Evolutionary conservation across 2,329 filamentous ascomycete species (phyloP), one percentile per base, ranked within the genome.

Genomic region (Cercospora brassicicola): DNA sequence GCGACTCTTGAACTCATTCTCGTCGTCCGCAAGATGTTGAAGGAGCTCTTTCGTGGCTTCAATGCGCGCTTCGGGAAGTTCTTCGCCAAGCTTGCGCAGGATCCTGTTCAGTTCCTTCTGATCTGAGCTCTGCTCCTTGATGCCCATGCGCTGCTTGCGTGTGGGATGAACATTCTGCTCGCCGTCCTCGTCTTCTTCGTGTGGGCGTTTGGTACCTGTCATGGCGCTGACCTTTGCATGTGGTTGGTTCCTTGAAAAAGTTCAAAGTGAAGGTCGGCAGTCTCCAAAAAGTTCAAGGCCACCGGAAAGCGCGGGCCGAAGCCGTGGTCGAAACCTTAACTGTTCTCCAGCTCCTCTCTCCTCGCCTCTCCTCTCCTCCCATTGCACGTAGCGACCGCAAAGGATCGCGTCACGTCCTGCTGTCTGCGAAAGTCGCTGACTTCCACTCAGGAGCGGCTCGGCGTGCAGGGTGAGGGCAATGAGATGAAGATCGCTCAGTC

Each of bases 41-140:
- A 84, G 77, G 26, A 85, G 75, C 26, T 81, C 77, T 69, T 80
- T 81, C 9, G 83, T 82, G 61, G 83, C 83, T 64, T 81, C 77
- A 33, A 83, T 73, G 56, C 83, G 79, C 10, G 80, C 76, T 33
- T 80, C 77, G 64, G 81, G 77, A 15, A 81, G 78, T 70, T 85
- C 82, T 62, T 83, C 81, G 28, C 83, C 79, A 7, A 85, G 78
- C 67, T 83, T 78, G 63, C 81, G 80, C 73, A 83, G 83, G 55
- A 84, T 79, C 71, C 79, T 79, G 36, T 81, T 81, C 15, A 84
- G 77, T 71, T 81, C 78, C 59, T 79, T 71, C 69, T 82, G 78
- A 33, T 78, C 78, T 68, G 81, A 78, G 53, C 77, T 79, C 69
- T 79, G 77, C 70, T 77, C 74, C 26, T 48, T 64, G 53, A 64